Base-by-base conservation (phyloP, 371 early-diverging fungal species). In the Thermomucor indicae-seudaticae region DNA sequence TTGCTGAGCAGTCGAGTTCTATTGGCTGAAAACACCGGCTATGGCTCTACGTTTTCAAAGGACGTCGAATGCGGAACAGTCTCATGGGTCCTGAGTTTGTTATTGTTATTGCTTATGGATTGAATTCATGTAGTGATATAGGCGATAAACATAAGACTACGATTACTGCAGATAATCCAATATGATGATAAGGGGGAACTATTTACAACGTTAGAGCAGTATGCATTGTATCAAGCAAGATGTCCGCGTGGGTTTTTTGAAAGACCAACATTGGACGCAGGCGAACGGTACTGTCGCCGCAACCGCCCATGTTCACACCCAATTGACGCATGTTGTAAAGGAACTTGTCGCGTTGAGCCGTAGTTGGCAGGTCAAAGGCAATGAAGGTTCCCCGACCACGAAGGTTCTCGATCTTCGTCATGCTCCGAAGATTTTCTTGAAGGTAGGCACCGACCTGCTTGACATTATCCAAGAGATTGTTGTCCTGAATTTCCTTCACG, bases 261-360 rank as follows among this genome's bases (percentile, higher is more conserved):
- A 88, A 84, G 16, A 78, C 80, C 47, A 88, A 60, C 86, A 85
- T 88, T 4, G 87, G 89, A 16, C 89, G 70, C 57, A 88, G 55
- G 14, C 89, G 80, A 24, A 88, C 79, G 10, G 83, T 66, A 3
- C 54, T 47, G 1, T 83, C 75, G 44, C 89, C 89, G 47, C 85
- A 84, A 1, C 85, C 89, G 47, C 86, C 86, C 52, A 85, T 76
- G 62, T 84, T 86, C 41, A 88, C 83, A 50, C 89, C 89, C 24
- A 67, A 51, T 20, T 72, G 60, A 8, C 86, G 70, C 80, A 88
- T 77, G n/a, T 70, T 64, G 0, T 52, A 28, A 42, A 86, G 60
- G 50, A 88, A 71, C 40, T 56, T 39, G 37, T 84, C 78, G 23
- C 87, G 75, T 27, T 70, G 43, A 22, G 64, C 59, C 0, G 73